A percentile compares a stretch with the other conserved stretches of the same genome.
Conservation (phyloP, 2,329 filamentous ascomycete species). For the Paracamarosporium sp. region DNA sequence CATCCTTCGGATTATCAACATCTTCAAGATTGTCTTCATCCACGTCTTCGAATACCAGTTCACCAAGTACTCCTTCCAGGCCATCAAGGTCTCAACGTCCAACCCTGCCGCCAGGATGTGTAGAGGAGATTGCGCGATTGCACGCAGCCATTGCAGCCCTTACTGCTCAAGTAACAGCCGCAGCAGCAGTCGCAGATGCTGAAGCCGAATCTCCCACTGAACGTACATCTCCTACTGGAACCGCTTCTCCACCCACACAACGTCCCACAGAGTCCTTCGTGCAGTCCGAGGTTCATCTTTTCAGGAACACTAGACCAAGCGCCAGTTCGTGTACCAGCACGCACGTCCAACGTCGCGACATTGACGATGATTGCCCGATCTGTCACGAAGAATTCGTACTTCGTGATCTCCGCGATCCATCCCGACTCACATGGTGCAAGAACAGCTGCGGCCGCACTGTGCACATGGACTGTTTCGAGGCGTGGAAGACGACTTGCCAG, state of each 20-base stretch:
- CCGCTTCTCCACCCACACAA: background rate
- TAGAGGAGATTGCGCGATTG: background rate
- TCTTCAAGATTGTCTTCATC: background rate
- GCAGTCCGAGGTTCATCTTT: too few species aligned
- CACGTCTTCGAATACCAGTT: background rate
- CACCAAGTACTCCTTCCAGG: background rate
- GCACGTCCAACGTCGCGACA: conserved; percentile 23
- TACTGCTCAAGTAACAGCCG: background rate
- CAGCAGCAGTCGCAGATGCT: too few species aligned
- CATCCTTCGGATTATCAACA: background rate
- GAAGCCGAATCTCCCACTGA: too few species aligned
- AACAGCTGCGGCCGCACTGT: conserved; percentile 19
- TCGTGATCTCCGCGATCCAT: conserved; percentile 9
- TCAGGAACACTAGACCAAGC: background rate
- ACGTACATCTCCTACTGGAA: background rate
- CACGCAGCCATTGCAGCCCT: background rate
- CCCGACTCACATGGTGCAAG: conserved; percentile 24
- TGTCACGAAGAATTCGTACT: conserved; percentile 20
- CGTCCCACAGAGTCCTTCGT: background rate
- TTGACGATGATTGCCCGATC: conserved; percentile 27
- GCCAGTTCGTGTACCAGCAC: background rate
- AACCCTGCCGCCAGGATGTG: background rate
- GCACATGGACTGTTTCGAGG: conserved; percentile 22
- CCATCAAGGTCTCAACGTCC: background rate
- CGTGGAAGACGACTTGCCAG: conserved; percentile 12